These are phyloP conservation scores for Tylopilus intermedius DNA, from an alignment of 768 basidiomycete genomes.

Conservation along the genomic window DNA sequence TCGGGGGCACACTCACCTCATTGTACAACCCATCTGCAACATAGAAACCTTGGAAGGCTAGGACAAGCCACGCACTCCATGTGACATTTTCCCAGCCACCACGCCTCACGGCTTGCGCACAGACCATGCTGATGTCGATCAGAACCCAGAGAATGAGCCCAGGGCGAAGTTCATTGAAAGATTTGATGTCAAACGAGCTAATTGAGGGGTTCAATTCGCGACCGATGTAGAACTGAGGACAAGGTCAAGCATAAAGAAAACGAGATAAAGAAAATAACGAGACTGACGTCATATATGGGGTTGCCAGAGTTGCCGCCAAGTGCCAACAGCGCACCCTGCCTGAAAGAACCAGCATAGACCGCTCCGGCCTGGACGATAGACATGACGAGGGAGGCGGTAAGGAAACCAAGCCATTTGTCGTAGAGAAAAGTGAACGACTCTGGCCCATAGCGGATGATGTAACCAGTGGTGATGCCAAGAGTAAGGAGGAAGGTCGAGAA, in stretches of 20 bases:
- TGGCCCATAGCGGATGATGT: conserved; percentile 70
- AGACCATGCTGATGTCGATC: conserved; percentile 84
- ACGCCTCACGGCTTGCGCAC: conserved; percentile 80
- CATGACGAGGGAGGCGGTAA: conserved; percentile 80
- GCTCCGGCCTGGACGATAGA: conserved; percentile 66
- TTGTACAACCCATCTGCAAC: conserved; percentile 84
- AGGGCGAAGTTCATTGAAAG: conserved; percentile 46
- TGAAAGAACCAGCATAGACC: conserved; percentile 71
- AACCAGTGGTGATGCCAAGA: conserved; percentile 65
- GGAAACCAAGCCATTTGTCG: conserved; percentile 85
- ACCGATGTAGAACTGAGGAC: conserved; percentile 83
- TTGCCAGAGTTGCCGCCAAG: conserved; percentile 90
- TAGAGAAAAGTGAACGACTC: conserved; percentile 84
- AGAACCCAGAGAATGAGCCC: conserved; percentile 85
- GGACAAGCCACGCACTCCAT: conserved; percentile 88
- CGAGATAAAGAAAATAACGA: not conserved
- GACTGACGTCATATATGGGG: conserved; percentile 81
- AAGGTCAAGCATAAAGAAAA: not conserved
- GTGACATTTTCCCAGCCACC: conserved; percentile 62
- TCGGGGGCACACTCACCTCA: conserved; percentile 52
- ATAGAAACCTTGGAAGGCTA: conserved; percentile 83
- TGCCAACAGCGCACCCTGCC: conserved; percentile 67
- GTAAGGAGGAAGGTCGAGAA: conserved; percentile 84
- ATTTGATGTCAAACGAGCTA: conserved; percentile 70
- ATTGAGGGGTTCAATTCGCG: conserved; percentile 89